Conservation (phyloP, 352 stramenopile species). For the Phytophthora constricta region DNA sequence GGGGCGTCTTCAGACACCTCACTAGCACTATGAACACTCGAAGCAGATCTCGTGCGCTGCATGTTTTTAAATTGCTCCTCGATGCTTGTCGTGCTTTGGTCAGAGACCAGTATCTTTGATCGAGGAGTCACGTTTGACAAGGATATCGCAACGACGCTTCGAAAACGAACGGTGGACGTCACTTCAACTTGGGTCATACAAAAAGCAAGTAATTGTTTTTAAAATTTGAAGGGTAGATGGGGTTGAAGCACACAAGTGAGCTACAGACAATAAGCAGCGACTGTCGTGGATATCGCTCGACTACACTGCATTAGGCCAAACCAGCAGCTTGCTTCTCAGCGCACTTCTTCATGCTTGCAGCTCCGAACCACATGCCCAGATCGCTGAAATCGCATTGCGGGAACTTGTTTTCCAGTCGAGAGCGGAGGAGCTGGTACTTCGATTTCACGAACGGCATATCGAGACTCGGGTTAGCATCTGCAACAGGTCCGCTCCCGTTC, state of each 20-base stretch:
- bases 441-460: constrained; percentile 4
- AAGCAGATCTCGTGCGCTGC: constrained; percentile 1
- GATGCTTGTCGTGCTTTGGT: not conserved
- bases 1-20: constrained; percentile 39
- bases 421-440: constrained; percentile 1
- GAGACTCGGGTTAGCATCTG: not conserved
- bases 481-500: not conserved
- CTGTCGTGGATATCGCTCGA: not conserved
- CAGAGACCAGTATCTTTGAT: constrained; percentile 18
- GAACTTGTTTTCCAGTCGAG: constrained; percentile 5
- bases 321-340: not conserved
- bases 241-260: too few relatives aligned
- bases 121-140: constrained; percentile 16
- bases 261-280: not conserved
- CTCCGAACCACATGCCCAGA: constrained; percentile 5
- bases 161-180: constrained; percentile 11
- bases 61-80: not conserved
- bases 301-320: not conserved
- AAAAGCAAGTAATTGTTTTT: not conserved
- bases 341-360: not conserved
- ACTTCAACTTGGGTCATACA: constrained; percentile 7
- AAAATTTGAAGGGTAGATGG: too few relatives aligned
- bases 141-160: constrained; percentile 20
- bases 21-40: constrained; percentile 4
- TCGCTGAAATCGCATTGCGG: constrained; percentile 23